Evolutionary conservation across 2,329 filamentous ascomycete species (phyloP).

Genomic region (Lachnellula hyalina): DNA sequence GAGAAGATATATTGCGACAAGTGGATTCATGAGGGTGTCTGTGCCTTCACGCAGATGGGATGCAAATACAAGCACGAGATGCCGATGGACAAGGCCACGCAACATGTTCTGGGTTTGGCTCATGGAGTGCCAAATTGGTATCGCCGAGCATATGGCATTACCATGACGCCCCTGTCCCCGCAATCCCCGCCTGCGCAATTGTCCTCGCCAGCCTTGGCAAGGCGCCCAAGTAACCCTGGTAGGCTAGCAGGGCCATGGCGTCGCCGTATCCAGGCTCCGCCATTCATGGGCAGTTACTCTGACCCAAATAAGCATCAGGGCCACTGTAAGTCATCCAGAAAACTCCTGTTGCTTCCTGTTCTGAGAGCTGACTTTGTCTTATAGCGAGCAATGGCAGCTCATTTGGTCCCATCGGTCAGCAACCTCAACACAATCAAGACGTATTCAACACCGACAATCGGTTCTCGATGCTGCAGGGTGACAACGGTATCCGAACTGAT

Average conservation of each 20-base stretch:
- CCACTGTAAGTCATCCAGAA: background rate
- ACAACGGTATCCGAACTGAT: background rate
- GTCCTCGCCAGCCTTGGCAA: background rate
- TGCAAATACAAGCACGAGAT: constrained; percentile 91
- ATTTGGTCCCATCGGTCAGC: background rate
- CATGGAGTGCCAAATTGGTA: constrained; percentile 57
- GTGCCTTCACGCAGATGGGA: constrained; percentile 78
- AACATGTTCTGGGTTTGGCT: constrained; percentile 69
- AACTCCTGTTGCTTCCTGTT: no score
- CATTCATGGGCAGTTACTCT: background rate
- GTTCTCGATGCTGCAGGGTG: background rate
- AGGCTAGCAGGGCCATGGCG: constrained; percentile 9
- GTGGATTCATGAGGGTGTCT: constrained; percentile 83
- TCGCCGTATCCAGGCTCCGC: background rate
- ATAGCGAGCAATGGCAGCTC: background rate
- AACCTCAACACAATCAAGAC: background rate
- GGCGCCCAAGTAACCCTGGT: background rate
- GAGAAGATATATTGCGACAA: constrained; percentile 79
- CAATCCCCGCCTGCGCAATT: background rate
- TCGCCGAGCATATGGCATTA: constrained; percentile 14
- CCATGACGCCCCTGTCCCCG: background rate
- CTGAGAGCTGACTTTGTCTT: background rate
- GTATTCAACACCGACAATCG: background rate
- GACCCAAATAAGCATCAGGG: background rate
- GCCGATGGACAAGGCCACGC: constrained; percentile 62